Conservation (phyloP, 495 filamentous ascomycete species). For the Talaromyces trachyspermus region DNA sequence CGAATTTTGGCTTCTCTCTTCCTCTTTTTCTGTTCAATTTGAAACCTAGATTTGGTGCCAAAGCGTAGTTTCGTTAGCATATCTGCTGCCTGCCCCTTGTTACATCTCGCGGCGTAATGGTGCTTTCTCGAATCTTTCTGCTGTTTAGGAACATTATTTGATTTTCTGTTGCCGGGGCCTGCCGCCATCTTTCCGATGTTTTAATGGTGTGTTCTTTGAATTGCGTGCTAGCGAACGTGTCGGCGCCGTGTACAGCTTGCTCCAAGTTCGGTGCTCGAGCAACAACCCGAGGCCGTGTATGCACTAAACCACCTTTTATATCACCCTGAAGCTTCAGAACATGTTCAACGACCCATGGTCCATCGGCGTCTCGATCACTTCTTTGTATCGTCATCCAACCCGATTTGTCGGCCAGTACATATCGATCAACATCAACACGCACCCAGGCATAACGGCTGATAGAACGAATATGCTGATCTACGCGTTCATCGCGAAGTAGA, state of each 20-base stretch:
- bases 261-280: conserved; percentile 51
- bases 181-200: conserved; percentile 58
- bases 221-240: conserved; percentile 62
- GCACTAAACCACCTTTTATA: conserved; percentile 41
- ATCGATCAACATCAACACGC: conserved; percentile 53
- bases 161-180: conserved; percentile 51
- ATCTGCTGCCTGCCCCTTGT: conserved; percentile 81
- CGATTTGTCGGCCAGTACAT: conserved; percentile 48
- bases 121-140: conserved; percentile 45
- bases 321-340: conserved; percentile 27
- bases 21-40: conserved; percentile 37
- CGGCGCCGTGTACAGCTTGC: conserved; percentile 72
- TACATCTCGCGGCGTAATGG: conserved; percentile 46
- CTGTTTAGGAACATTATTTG: conserved; percentile 72
- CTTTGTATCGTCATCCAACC: conserved; percentile 57
- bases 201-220: conserved; percentile 55
- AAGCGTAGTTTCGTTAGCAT: conserved; percentile 89
- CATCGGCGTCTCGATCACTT: conserved; percentile 10
- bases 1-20: conserved; percentile 29
- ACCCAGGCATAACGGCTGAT: conserved; percentile 79
- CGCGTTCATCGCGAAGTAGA: conserved; percentile 72
- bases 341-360: conserved; percentile 22
- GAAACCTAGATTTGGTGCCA: conserved; percentile 67
- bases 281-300: conserved; percentile 57
- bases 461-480: conserved; percentile 67